Base-by-base conservation (phyloP, 2,329 filamentous ascomycete genomes). In the Neocatenulostroma microsporum region DNA sequence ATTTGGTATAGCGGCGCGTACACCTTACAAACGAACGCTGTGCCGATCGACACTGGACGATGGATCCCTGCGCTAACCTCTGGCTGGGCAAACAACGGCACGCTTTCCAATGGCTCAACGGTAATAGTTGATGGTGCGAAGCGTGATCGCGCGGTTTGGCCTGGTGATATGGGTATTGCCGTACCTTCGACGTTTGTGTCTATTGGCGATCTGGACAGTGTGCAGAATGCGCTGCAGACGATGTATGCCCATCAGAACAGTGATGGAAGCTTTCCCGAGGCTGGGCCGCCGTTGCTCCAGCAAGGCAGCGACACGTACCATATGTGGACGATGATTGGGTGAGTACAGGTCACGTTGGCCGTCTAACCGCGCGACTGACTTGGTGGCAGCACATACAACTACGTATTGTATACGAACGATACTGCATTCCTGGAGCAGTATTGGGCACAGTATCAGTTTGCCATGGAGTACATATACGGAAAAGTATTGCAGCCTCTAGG, bases 1-100 rank as follows among this genome's bases (percentile, higher is more conserved):
- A 70, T 74, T 31, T 76, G 73, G 72, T 76, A 76, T 43, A 67
- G 64, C 26, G 72, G 61, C n/a, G 61, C 60, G 11, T 63, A 63
- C 39, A 64, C 61, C 1, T 35, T 62, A 10, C 61, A 64, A 21
- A 61, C 59, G 1, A 61, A 62, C 21, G 50, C 50, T 4, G 57
- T 57, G 2, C 59, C 60, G 1, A 50, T 45, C 13, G 50, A 58
- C 26, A 60, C 53, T 36, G 60, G 57, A 27, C 53, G 54, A 4
- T 56, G 41, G 42, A 36, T 53, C 19, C 47, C 47, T 5, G 40
- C 41, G 13, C n/a, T 48, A 9, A 21, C 30, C 14, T 13, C 20
- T 10, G 40, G 43, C 2, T 63, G 61, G 61, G 50, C 53, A 2
- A 61, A 62, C 40, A 61, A 62, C 32, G 53, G 47, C 3, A 53